Evolutionary conservation across 495 filamentous ascomycete species (phyloP).

Genomic region (Penicillium ucsense): DNA sequence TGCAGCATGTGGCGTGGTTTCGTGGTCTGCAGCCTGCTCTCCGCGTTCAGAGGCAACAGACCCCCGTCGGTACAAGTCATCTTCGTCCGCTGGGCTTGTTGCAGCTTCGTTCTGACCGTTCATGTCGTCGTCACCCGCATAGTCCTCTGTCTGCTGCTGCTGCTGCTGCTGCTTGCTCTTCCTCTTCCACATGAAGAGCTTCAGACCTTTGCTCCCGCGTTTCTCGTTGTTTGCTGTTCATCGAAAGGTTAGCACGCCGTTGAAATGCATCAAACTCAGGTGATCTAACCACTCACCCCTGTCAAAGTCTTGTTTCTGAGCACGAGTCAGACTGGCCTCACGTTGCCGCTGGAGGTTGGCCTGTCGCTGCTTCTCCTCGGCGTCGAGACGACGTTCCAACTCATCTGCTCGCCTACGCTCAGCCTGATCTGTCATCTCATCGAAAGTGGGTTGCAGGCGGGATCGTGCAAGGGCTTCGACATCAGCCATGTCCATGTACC

Average conservation of each 20-base stretch:
- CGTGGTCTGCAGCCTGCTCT: too few species aligned
- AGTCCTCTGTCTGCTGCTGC: not conserved
- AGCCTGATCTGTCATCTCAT: constrained; percentile 73
- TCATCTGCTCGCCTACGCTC: constrained; percentile 56
- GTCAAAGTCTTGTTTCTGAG: constrained; percentile 32
- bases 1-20: not conserved
- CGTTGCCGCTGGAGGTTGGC: constrained; percentile 42
- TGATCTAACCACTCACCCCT: constrained; percentile 27
- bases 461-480: constrained; percentile 71
- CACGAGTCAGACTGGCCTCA: constrained; percentile 41
- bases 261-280: too few species aligned
- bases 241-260: too few species aligned
- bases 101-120: too few species aligned
- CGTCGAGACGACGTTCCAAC: constrained; percentile 45
- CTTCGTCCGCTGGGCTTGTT: too few species aligned
- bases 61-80: too few species aligned
- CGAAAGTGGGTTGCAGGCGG: constrained; percentile 80
- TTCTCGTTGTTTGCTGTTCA: constrained; percentile 9
- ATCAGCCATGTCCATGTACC: constrained; percentile 66
- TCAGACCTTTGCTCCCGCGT: constrained; percentile 17
- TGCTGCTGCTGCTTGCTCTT: constrained; percentile 16
- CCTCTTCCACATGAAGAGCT: constrained; percentile 20
- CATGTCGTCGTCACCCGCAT: too few species aligned
- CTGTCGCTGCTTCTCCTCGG: constrained; percentile 38
- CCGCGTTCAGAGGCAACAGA: too few species aligned